Percentiles rank a stretch among this genome's conserved stretches.
Evolutionary conservation across 371 early-diverging fungal genomes (phyloP).

Genomic region (Dichotomocladium elegans): DNA sequence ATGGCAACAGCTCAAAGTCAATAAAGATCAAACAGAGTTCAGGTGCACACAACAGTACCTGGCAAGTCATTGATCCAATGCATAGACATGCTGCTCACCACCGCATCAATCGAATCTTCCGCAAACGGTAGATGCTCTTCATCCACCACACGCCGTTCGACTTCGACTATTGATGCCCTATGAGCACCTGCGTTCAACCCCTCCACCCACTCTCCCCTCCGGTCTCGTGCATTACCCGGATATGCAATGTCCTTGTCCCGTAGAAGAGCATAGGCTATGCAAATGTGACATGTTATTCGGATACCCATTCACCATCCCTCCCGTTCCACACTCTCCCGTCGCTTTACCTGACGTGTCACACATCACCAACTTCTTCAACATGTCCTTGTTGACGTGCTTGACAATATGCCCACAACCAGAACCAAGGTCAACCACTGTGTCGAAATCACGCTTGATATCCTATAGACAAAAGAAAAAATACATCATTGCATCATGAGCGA

Average conservation of each 20-base stretch:
- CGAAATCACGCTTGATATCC: constrained; percentile 80
- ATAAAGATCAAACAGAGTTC: too few species aligned
- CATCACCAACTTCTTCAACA: constrained; percentile 80
- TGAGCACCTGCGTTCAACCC: neutral
- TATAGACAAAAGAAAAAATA: too few species aligned
- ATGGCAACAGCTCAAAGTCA: neutral
- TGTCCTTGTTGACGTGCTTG: constrained; percentile 75
- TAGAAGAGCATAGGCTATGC: constrained; percentile 47
- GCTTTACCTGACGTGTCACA: constrained; percentile 87
- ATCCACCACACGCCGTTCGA: constrained; percentile 77
- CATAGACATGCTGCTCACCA: constrained; percentile 80
- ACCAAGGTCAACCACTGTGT: constrained; percentile 86
- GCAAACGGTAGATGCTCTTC: constrained; percentile 81
- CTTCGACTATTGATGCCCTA: constrained; percentile 48
- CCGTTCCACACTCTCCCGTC: too few species aligned
- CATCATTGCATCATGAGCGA: too few species aligned
- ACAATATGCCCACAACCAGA: constrained; percentile 87
- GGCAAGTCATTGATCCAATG: constrained; percentile 97
- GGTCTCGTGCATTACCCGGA: constrained; percentile 55
- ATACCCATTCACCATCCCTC: neutral
- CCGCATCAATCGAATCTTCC: constrained; percentile 80
- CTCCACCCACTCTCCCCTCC: constrained; percentile 46
- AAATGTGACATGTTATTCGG: neutral
- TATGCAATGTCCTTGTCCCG: constrained; percentile 62
- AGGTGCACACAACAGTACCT: too few species aligned